These are phyloP conservation scores for Raffaelea albimanens DNA, from an alignment of 2,329 filamentous ascomycete genomes.

Conservation along the genomic window DNA sequence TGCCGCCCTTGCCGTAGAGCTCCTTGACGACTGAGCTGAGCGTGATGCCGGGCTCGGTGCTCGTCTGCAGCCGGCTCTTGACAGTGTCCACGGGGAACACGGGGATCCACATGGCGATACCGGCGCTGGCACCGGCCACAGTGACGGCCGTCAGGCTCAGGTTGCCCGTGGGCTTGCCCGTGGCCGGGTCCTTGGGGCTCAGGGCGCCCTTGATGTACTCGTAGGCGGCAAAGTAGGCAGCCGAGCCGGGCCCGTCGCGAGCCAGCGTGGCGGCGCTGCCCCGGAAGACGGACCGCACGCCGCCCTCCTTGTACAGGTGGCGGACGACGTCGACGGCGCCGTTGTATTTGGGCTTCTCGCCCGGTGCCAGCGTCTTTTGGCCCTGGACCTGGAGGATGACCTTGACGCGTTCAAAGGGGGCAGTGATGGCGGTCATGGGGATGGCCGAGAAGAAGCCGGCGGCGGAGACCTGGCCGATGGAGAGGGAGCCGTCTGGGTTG, in stretches of 20 bases:
- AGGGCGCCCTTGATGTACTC: slow-evolving; percentile 86
- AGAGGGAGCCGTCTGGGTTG: slow-evolving; percentile 59
- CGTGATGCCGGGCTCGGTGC: slow-evolving; percentile 66
- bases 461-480: slow-evolving; percentile 77
- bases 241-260: slow-evolving; percentile 83
- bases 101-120: slow-evolving; percentile 98
- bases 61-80: slow-evolving; percentile 88
- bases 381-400: slow-evolving; percentile 97
- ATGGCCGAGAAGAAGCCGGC: slow-evolving; percentile 97
- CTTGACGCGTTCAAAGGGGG: slow-evolving; percentile 97
- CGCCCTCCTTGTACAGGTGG: slow-evolving; percentile 86
- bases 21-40: slow-evolving; percentile 71
- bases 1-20: slow-evolving; percentile 73
- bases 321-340: slow-evolving; percentile 84
- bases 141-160: slow-evolving; percentile 76
- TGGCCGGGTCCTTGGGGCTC: slow-evolving; percentile 69
- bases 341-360: slow-evolving; percentile 85
- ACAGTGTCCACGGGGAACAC: slow-evolving; percentile 97
- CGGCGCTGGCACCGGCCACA: slow-evolving; percentile 78
- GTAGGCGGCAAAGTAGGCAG: slow-evolving; percentile 95
- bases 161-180: slow-evolving; percentile 64
- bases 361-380: slow-evolving; percentile 73
- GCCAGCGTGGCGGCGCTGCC: slow-evolving; percentile 86
- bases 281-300: slow-evolving; percentile 84
- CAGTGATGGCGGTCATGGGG: slow-evolving; percentile 96